Conservation (phyloP, 1,139 yeast species). For the Lodderomyces elongisporus region DNA sequence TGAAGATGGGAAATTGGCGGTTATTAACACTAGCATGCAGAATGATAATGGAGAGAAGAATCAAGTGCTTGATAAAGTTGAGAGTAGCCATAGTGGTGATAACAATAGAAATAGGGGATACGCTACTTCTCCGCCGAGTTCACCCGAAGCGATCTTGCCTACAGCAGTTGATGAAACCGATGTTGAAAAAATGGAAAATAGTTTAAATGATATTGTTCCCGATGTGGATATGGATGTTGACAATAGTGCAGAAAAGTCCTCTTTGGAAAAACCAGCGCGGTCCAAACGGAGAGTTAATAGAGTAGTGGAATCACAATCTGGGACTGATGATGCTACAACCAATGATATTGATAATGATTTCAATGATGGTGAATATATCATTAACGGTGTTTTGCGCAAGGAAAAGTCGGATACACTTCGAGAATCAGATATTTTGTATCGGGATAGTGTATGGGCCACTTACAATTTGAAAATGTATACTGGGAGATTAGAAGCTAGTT, state of each 20-base stretch:
- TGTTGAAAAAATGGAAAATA: not conserved
- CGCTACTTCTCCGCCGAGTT: slow-evolving; percentile 4
- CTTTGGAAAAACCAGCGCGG: slow-evolving; percentile 6
- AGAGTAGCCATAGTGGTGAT: not conserved
- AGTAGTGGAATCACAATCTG: slow-evolving; percentile 11
- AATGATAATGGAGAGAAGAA: slow-evolving; percentile 1
- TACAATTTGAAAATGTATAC: slow-evolving; percentile 34
- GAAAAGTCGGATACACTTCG: slow-evolving; percentile 19
- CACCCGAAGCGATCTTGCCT: too few relatives aligned
- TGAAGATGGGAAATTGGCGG: slow-evolving; percentile 7
- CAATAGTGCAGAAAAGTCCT: not conserved
- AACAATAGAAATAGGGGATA: slow-evolving; percentile 1
- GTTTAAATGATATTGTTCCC: not conserved
- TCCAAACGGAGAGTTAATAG: slow-evolving; percentile 9
- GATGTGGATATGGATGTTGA: not conserved
- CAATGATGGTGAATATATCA: slow-evolving; percentile 2
- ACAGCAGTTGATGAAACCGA: too few relatives aligned
- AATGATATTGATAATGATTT: slow-evolving; percentile 3
- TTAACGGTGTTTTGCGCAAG: slow-evolving; percentile 14
- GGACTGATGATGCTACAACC: slow-evolving; percentile 4
- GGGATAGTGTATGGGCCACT: slow-evolving; percentile 34
- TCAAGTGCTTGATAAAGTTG: too few relatives aligned
- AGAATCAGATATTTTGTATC: slow-evolving; percentile 16
- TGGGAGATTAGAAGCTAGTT: slow-evolving; percentile 20
- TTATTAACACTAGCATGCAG: slow-evolving; percentile 2